Evolutionary conservation across 2,329 filamentous ascomycete genomes (phyloP).

Genomic region (Xylaria sp.): DNA sequence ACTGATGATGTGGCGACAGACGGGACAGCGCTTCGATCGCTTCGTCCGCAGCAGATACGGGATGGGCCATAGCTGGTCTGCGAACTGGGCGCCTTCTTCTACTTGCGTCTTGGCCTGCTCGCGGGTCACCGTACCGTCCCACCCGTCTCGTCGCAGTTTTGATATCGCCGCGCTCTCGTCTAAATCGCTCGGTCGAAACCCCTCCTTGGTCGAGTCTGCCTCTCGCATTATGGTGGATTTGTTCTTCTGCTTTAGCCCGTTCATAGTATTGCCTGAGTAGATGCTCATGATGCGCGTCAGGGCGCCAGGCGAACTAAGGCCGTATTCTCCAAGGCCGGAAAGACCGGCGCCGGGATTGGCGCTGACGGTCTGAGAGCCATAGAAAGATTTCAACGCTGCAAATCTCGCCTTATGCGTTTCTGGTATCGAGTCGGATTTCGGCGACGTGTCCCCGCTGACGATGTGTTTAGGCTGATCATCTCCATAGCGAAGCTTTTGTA

Average conservation of each 20-base stretch:
- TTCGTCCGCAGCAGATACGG: slow-evolving; percentile 89
- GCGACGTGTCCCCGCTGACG: slow-evolving; percentile 39
- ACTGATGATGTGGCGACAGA: slow-evolving; percentile 93
- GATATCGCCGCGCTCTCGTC: slow-evolving; percentile 71
- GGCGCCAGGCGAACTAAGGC: slow-evolving; percentile 80
- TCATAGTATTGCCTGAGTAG: slow-evolving; percentile 75
- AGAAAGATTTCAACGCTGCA: slow-evolving; percentile 79
- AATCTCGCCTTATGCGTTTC: slow-evolving; percentile 63
- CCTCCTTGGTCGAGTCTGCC: slow-evolving; percentile 75
- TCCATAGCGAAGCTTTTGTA: slow-evolving; percentile 75
- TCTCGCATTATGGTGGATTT: slow-evolving; percentile 83
- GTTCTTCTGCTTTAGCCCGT: slow-evolving; percentile 71
- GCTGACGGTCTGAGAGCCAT: slow-evolving; percentile 77
- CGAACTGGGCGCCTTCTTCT: slow-evolving; percentile 68
- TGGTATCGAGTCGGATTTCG: slow-evolving; percentile 68
- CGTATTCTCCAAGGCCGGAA: slow-evolving; percentile 59
- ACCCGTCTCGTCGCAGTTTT: slow-evolving; percentile 67
- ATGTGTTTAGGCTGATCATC: slow-evolving; percentile 53
- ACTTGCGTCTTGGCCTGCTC: slow-evolving; percentile 61
- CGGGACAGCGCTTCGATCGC: slow-evolving; percentile 89
- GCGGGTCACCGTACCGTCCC: slow-evolving; percentile 67
- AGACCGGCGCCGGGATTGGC: slow-evolving; percentile 63
- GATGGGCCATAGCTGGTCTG: slow-evolving; percentile 80
- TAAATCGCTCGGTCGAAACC: slow-evolving; percentile 70
- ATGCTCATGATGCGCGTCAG: slow-evolving; percentile 91